A percentile compares a stretch with the other conserved stretches of the same genome.
These are phyloP conservation scores for Abortiporus biennis DNA, from an alignment of 1,284 basidiomycete genomes.

Conservation along the genomic window DNA sequence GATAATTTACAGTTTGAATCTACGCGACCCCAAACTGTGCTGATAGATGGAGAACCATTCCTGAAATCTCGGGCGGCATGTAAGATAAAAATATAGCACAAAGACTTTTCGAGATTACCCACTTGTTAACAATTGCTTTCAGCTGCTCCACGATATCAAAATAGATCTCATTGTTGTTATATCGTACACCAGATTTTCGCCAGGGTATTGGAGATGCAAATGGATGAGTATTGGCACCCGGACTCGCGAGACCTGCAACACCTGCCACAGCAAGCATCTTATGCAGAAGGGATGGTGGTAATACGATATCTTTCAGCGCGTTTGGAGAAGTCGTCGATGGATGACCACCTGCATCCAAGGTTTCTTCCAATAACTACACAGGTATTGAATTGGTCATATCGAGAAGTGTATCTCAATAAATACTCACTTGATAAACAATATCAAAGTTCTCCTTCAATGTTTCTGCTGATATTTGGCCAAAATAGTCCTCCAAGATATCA, in stretches of 20 bases:
- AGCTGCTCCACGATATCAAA: constrained; percentile 89
- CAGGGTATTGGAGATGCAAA: constrained; percentile 94
- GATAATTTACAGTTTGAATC: constrained; percentile 80
- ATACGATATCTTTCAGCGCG: constrained; percentile 87
- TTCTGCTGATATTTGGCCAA: constrained; percentile 67
- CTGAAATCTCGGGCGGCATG: constrained; percentile 29
- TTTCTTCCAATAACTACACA: constrained; percentile 86
- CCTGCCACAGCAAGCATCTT: constrained; percentile 60
- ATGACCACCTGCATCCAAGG: constrained; percentile 86
- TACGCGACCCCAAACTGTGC: constrained; percentile 75
- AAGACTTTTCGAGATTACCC: constrained; percentile 19
- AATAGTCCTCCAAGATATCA: constrained; percentile 82
- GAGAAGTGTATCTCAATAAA: neutral
- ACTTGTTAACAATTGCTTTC: constrained; percentile 82
- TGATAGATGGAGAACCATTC: constrained; percentile 69
- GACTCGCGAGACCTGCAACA: constrained; percentile 37
- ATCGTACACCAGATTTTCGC: constrained; percentile 81
- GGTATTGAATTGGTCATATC: too few relatives aligned
- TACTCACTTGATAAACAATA: constrained; percentile 84
- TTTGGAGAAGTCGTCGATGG: constrained; percentile 93
- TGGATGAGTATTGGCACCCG: constrained; percentile 44
- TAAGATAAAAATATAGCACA: neutral
- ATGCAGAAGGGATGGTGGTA: constrained; percentile 80
- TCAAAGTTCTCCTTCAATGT: constrained; percentile 93
- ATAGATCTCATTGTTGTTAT: constrained; percentile 91